Percentiles rank a stretch among this genome's conserved stretches.
These are phyloP conservation scores for Gossypium rotundifolium DNA, from an alignment of 345 rosid species.

Conservation along the genomic window DNA sequence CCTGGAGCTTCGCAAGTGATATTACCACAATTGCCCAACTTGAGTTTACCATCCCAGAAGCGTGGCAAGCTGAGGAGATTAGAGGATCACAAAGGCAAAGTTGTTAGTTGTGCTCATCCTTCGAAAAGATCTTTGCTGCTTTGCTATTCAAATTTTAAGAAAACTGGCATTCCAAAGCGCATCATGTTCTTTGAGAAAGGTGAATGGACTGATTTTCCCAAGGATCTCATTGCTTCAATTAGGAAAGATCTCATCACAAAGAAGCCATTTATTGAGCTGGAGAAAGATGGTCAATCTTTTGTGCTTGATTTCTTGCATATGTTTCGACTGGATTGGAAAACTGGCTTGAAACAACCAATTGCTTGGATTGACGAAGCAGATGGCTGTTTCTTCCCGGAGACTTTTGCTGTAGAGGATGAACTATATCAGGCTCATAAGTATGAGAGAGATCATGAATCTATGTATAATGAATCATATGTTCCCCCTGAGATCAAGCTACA, in stretches of 20 bases:
- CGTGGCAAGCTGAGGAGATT: constrained; percentile 50
- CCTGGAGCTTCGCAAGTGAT: constrained; percentile 32
- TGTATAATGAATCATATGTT: constrained; percentile 19
- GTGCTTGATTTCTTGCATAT: constrained; percentile 82
- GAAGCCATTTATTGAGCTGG: constrained; percentile 56
- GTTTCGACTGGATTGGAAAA: constrained; percentile 56
- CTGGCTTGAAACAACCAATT: constrained; percentile 57
- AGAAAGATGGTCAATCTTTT: constrained; percentile 37
- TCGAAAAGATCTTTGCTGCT: constrained; percentile 43
- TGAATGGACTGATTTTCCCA: constrained; percentile 73
- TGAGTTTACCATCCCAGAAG: constrained; percentile 21
- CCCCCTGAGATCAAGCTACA: constrained; percentile 71
- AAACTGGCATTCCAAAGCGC: constrained; percentile 59
- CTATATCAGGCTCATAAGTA: constrained; percentile 27
- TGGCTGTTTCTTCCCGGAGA: constrained; percentile 79
- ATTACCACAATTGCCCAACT: constrained; percentile 28
- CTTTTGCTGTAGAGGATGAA: constrained; percentile 35
- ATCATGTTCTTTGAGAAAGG: constrained; percentile 71
- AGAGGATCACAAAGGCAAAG: constrained; percentile 25
- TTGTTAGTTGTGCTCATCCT: constrained; percentile 20
- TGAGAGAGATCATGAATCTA: constrained; percentile 23
- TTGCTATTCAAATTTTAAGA: constrained; percentile 64
- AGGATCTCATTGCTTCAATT: constrained; percentile 29
- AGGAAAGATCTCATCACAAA: constrained; percentile 54
- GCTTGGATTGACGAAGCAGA: constrained; percentile 94